Base-by-base conservation (phyloP, 805 yeast genomes). In the Tetrapisispora nanseiensis region DNA sequence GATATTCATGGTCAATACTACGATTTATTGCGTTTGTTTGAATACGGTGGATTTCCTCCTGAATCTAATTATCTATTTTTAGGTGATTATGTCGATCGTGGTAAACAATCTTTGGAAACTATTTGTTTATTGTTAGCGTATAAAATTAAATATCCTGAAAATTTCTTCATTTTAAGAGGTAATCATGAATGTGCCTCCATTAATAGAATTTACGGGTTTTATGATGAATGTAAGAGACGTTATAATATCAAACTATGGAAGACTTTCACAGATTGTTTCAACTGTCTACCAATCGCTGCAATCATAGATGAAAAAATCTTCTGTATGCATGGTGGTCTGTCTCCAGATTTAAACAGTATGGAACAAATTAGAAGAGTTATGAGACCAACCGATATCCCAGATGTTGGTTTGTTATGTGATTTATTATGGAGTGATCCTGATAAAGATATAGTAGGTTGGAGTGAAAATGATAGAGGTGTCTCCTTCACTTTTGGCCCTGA, bases 401-500 rank as follows among this genome's bases (percentile, higher is more conserved):
- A 90, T 66, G 95, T 87, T 47, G 98, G 98, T 22, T 76, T 90
- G 57, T 75, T 90, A 57, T 90, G 97, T 72, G 98, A 90, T 67
- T 74, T 90, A 65, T 75, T 90, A 57, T 90, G 98, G 98, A 85
- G 96, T 2, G 98, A 90, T 65, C 98, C 98, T 21, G 97, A 90
- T 67, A 90, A 92, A 68, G 97, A 89, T 67, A 89, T 90, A 54
- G 86, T 92, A 27, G 98, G 97, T 16, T 90, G 98, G 98, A 82
- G 94, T 55, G 98, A 92, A 70, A 90, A 92, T 65, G 98, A 92
- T 70, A 84, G 98, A 69, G 97, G 97, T 62, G 97, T 90, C 48
- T 87, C 97, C 21, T 90, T 89, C 67, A 90, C 97, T n/a, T 90
- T 92, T 68, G 97, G 97, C n/a, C 97, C 97, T 9, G 98, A 90